Percentiles rank a stretch among this genome's conserved stretches.
These are phyloP conservation scores for Talaromyces stipitatus DNA, from an alignment of 495 filamentous ascomycete species.

Conservation along the genomic window DNA sequence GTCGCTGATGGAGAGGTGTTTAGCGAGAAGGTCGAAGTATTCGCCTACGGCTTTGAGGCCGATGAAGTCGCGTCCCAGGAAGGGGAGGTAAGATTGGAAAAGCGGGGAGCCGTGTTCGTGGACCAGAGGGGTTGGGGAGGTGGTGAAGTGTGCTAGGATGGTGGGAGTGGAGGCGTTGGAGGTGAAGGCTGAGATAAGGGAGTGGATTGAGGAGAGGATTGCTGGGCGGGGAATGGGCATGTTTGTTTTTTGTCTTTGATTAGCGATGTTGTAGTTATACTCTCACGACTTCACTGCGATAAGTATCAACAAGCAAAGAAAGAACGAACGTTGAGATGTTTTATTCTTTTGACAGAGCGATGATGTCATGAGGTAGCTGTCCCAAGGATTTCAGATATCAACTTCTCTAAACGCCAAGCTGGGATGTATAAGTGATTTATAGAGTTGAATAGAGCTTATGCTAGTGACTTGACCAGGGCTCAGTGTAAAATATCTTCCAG, in stretches of 20 bases:
- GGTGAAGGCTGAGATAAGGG: constrained; percentile 43
- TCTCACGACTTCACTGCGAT: not conserved
- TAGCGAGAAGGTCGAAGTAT: constrained; percentile 41
- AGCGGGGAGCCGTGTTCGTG: constrained; percentile 43
- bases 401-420: too few relatives aligned
- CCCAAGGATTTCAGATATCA: not conserved
- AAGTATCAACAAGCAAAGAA: not conserved
- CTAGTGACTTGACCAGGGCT: too few relatives aligned
- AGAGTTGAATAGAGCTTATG: too few relatives aligned
- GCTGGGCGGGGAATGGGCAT: constrained; percentile 15
- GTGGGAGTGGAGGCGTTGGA: constrained; percentile 14
- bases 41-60: constrained; percentile 35
- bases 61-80: constrained; percentile 47
- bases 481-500: too few relatives aligned
- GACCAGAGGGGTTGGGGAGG: constrained; percentile 23
- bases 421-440: too few relatives aligned
- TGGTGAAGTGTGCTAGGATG: constrained; percentile 46
- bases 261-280: not conserved
- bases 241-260: not conserved
- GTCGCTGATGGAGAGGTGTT: constrained; percentile 32
- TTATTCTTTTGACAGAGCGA: not conserved
- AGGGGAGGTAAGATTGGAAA: constrained; percentile 32
- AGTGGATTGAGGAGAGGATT: constrained; percentile 33
- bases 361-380: constrained; percentile 1
- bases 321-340: not conserved